These are phyloP conservation scores for Rubia tinctorum DNA, from an alignment of 305 asterid species.

Conservation along the genomic window DNA sequence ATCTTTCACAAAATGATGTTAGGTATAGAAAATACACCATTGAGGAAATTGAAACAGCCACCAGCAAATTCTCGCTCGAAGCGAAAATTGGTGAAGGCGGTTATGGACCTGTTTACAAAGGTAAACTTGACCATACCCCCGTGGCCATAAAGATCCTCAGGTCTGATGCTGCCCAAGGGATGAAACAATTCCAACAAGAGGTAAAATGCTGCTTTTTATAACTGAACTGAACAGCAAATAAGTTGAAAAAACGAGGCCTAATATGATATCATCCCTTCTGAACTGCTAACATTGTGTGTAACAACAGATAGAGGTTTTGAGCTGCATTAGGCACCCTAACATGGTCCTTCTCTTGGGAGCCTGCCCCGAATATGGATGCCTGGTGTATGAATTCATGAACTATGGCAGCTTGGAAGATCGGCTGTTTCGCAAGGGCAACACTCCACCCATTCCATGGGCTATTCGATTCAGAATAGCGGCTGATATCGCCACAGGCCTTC, in stretches of 20 bases:
- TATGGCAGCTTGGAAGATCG: slow-evolving; percentile 80
- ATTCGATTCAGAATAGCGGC: slow-evolving; percentile 59
- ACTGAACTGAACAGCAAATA: not conserved
- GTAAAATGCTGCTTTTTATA: slow-evolving; percentile 23
- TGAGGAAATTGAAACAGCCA: slow-evolving; percentile 61
- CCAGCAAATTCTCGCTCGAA: slow-evolving; percentile 42
- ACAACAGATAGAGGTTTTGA: slow-evolving; percentile 63
- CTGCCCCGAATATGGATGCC: slow-evolving; percentile 76
- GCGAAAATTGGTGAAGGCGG: slow-evolving; percentile 84
- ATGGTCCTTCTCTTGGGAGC: slow-evolving; percentile 85
- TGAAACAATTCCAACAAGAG: slow-evolving; percentile 83
- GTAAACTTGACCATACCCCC: slow-evolving; percentile 69
- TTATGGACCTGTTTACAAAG: slow-evolving; percentile 83
- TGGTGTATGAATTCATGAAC: slow-evolving; percentile 75
- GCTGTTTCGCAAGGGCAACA: slow-evolving; percentile 58
- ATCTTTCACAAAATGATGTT: slow-evolving; percentile 38
- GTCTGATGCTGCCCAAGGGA: slow-evolving; percentile 73
- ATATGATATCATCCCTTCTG: not conserved
- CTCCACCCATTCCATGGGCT: slow-evolving; percentile 66
- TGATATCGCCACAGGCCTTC: slow-evolving; percentile 62
- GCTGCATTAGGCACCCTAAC: slow-evolving; percentile 79
- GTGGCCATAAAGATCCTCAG: slow-evolving; percentile 80
- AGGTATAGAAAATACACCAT: slow-evolving; percentile 61
- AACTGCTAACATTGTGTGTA: not conserved
- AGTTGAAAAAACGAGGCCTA: not conserved